Evolutionary conservation across 208 protist species (phyloP).

Genomic region (Phytomonas sp.): DNA sequence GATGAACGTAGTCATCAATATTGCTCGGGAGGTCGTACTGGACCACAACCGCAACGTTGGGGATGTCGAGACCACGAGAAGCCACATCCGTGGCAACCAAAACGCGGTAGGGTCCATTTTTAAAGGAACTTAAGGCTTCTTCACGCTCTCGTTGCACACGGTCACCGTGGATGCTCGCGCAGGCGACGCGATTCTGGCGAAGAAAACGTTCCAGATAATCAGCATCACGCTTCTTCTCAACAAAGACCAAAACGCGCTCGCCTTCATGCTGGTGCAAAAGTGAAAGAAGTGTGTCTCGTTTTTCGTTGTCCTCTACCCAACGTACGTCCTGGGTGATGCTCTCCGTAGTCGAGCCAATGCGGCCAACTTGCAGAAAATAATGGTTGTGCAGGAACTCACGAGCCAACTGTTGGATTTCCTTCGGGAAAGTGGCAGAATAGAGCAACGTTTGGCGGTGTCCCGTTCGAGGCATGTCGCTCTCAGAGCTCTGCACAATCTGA

Average conservation of each 20-base stretch:
- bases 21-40: slow-evolving; percentile 97
- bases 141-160: slow-evolving; percentile 91
- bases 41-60: slow-evolving; percentile 95
- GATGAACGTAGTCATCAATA: slow-evolving; percentile 99
- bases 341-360: slow-evolving; percentile 96
- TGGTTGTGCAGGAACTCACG: slow-evolving; percentile 95
- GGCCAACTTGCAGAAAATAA: slow-evolving; percentile 97
- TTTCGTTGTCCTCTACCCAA: slow-evolving; percentile 84
- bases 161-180: slow-evolving; percentile 96
- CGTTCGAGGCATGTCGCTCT: slow-evolving; percentile 92
- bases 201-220: slow-evolving; percentile 94
- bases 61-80: slow-evolving; percentile 96
- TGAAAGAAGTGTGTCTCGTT: slow-evolving; percentile 61
- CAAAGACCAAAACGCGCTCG: slow-evolving; percentile 93
- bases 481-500: slow-evolving; percentile 93
- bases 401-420: slow-evolving; percentile 97
- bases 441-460: slow-evolving; percentile 98
- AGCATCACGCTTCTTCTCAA: slow-evolving; percentile 98
- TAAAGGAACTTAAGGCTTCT: slow-evolving; percentile 88
- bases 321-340: slow-evolving; percentile 95
- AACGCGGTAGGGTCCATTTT: slow-evolving; percentile 75
- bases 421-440: slow-evolving; percentile 99
- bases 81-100: slow-evolving; percentile 98
- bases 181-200: slow-evolving; percentile 58
- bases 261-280: slow-evolving; percentile 60